Conservation (phyloP, 345 rosid species). For the Carallia pectinifolia region DNA sequence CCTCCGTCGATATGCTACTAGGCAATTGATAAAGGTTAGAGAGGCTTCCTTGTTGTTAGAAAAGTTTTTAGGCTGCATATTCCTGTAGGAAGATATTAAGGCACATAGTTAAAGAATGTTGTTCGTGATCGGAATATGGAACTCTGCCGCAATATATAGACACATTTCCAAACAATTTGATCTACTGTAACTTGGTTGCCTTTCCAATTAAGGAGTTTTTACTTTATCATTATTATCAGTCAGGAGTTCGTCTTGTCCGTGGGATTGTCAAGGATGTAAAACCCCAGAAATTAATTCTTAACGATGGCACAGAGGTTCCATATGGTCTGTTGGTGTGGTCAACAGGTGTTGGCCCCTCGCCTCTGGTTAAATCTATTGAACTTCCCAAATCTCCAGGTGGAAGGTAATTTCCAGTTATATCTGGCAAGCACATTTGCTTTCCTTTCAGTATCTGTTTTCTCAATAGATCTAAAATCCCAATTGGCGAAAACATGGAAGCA, state of each 20-base stretch:
- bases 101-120: neutral
- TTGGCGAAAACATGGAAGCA: neutral
- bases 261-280: constrained; percentile 89
- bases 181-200: neutral
- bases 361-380: constrained; percentile 61
- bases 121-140: neutral
- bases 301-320: constrained; percentile 82
- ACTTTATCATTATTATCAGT: constrained; percentile 41
- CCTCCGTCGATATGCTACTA: constrained; percentile 84
- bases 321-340: constrained; percentile 94
- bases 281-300: constrained; percentile 68
- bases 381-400: constrained; percentile 91
- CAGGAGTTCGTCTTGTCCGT: constrained; percentile 83
- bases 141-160: neutral
- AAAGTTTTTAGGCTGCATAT: too few species aligned
- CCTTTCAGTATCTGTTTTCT: neutral
- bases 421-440: neutral
- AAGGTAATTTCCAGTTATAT: constrained; percentile 42
- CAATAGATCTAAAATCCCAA: neutral
- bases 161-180: neutral
- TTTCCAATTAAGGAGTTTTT: constrained; percentile 3
- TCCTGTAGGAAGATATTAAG: too few species aligned
- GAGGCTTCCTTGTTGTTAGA: neutral
- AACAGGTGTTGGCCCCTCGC: constrained; percentile 89
- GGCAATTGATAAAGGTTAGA: constrained; percentile 78